Percentiles rank a stretch among this genome's conserved stretches.
Conservation (phyloP, 2,329 filamentous ascomycete species). For the Chrysoporthe cubensis region DNA sequence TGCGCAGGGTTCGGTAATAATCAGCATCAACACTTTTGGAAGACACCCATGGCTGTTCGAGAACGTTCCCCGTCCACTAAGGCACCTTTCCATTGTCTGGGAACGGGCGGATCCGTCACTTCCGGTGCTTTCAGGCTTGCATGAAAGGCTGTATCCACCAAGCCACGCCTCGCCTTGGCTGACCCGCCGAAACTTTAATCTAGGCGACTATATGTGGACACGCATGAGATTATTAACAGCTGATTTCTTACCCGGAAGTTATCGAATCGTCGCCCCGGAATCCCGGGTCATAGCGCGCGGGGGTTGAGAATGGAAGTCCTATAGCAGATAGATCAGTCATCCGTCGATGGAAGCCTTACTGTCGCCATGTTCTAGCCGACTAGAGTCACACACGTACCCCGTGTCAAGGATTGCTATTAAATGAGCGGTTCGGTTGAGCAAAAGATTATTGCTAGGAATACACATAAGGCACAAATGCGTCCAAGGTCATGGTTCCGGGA, state of each 20-base stretch:
- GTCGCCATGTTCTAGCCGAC: background rate
- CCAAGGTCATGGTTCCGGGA: constrained; percentile 6
- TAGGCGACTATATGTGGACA: constrained; percentile 1
- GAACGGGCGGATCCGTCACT: constrained; percentile 1
- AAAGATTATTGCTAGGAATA: background rate
- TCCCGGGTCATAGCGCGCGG: background rate
- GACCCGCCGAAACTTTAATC: constrained; percentile 12
- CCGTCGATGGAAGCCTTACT: background rate
- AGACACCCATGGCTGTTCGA: background rate
- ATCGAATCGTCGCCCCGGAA: background rate
- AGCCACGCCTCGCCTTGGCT: constrained; percentile 11
- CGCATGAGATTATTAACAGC: background rate
- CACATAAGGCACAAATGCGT: background rate
- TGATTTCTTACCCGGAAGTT: background rate
- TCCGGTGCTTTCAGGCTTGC: background rate
- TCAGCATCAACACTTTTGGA: background rate
- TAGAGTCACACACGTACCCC: too few relatives aligned
- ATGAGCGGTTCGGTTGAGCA: background rate
- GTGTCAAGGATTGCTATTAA: background rate
- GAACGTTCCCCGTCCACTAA: background rate
- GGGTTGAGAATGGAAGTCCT: background rate
- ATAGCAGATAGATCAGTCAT: background rate
- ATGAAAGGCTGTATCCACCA: constrained; percentile 6
- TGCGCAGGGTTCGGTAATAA: background rate
- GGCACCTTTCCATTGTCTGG: background rate